Percentiles rank a stretch among this genome's conserved stretches.
Evolutionary conservation across 192 early-diverging fungal genomes (phyloP).

Genomic region (Coemansia erecta): DNA sequence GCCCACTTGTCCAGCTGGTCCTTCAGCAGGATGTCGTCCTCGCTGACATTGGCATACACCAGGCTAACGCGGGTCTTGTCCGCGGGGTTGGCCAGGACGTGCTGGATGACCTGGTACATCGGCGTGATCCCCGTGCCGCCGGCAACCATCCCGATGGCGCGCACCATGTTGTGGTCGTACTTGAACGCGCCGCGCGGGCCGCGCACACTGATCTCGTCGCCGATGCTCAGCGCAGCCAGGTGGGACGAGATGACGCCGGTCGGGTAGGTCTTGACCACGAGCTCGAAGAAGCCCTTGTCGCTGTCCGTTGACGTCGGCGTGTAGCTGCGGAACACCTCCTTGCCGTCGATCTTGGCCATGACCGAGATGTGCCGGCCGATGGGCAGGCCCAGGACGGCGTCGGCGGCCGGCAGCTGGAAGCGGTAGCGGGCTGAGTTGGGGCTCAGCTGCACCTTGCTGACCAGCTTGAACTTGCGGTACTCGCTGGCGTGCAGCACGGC

Average conservation of each 20-base stretch:
- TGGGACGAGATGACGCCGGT: slow-evolving; percentile 77
- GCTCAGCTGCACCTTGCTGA: slow-evolving; percentile 72
- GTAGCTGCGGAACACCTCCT: slow-evolving; percentile 83
- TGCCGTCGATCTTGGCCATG: slow-evolving; percentile 79
- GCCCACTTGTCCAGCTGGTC: slow-evolving; percentile 79
- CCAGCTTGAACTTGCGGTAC: slow-evolving; percentile 75
- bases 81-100: slow-evolving; percentile 76
- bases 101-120: slow-evolving; percentile 92
- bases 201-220: slow-evolving; percentile 71
- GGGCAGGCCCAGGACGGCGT: slow-evolving; percentile 77
- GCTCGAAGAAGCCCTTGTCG: slow-evolving; percentile 84
- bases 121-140: slow-evolving; percentile 96
- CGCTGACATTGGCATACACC: slow-evolving; percentile 90
- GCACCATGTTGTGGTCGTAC: slow-evolving; percentile 79
- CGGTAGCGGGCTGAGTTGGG: slow-evolving; percentile 91
- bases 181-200: slow-evolving; percentile 90
- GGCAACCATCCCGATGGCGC: slow-evolving; percentile 86
- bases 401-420: slow-evolving; percentile 70
- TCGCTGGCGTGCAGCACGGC: slow-evolving; percentile 66
- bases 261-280: slow-evolving; percentile 90
- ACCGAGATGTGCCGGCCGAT: slow-evolving; percentile 93
- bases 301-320: slow-evolving; percentile 86
- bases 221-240: slow-evolving; percentile 65
- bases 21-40: slow-evolving; percentile 84
- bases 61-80: slow-evolving; percentile 85